Evolutionary conservation across 768 basidiomycete genomes (phyloP), one percentile per base, ranked within the genome.

Genomic region (Tricholomella constricta): DNA sequence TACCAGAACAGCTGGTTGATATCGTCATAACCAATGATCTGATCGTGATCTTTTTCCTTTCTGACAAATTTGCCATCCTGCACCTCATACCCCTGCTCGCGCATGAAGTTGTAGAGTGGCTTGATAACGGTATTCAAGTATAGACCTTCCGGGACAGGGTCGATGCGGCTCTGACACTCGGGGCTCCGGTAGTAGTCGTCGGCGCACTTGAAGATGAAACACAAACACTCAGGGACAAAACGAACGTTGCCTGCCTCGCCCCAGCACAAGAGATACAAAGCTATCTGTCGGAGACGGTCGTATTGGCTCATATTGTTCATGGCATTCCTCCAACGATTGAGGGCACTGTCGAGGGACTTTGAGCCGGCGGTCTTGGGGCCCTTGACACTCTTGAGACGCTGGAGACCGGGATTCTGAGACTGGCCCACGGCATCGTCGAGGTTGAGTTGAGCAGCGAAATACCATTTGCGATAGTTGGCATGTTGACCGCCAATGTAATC

Each of bases 291-390:
- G 36, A 98, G 82, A 65, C 95, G 87, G 68, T 99, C 97, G 72
- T 99, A 99, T 66, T 97, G 92, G 71, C 89, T 93, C 97, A 99
- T 99, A 75, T 86, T 94, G 77, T 94, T 90, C 97, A 99, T 99
- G 49, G 96, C 97, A 63, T 91, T 93, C 43, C 96, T 82, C 97
- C 97, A 99, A 50, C 96, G 82, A 66, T 89, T 91, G 62, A 94
- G 82, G 15, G 97, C 97, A 45, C 86, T 89, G 69, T 98, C 94
- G 54, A 99, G 87, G 31, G 92, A 91, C 69, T 96, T 98, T 59
- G 70, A 68, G 45, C 73, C 70, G 31, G 69, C 68, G 26, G 82
- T 78, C 57, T 75, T 77, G 2, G 74, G 63, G 4, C 81, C 81
- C 58, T 91, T 90, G 60, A 94, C 88, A 43, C 87, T 89, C 65